phyloP scores from a whole-genome alignment of 148 eudicot species.

The Spergularia bocconei region DNA sequence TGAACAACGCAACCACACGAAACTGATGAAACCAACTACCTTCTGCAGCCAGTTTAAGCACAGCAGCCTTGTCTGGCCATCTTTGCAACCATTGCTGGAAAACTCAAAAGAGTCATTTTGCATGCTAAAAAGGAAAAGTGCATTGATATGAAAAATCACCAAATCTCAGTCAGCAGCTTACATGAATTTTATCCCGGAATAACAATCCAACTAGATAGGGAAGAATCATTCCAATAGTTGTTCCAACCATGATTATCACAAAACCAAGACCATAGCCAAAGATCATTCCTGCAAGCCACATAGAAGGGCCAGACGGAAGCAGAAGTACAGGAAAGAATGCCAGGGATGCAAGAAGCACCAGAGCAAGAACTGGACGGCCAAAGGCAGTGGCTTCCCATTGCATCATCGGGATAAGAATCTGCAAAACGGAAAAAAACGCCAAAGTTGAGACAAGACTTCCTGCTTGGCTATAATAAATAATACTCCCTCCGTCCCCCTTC shows the following conservation, averaged over 20 bases:
- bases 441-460: conserved; percentile 10
- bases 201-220: conserved; percentile 72
- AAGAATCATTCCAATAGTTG: conserved; percentile 79
- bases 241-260: conserved; percentile 85
- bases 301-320: conserved; percentile 88
- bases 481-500: too few species aligned
- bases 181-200: conserved; percentile 79
- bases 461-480: neutral
- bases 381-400: conserved; percentile 93
- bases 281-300: conserved; percentile 98
- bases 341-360: conserved; percentile 77
- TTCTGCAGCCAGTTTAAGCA: conserved; percentile 82
- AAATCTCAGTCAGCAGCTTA: conserved; percentile 31
- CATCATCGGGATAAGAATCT: conserved; percentile 82
- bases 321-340: conserved; percentile 78
- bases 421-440: conserved; percentile 20
- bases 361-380: conserved; percentile 84
- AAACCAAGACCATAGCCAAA: conserved; percentile 94
- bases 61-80: conserved; percentile 86
- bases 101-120: conserved; percentile 10
- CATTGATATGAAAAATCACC: neutral
- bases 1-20: conserved; percentile 76
- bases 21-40: conserved; percentile 88
- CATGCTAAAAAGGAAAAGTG: neutral
- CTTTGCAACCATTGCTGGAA: conserved; percentile 70